Evolutionary conservation across 2,329 filamentous ascomycete genomes (phyloP), one percentile per base, ranked within the genome.

Genomic region (Colletotrichum australisinense): DNA sequence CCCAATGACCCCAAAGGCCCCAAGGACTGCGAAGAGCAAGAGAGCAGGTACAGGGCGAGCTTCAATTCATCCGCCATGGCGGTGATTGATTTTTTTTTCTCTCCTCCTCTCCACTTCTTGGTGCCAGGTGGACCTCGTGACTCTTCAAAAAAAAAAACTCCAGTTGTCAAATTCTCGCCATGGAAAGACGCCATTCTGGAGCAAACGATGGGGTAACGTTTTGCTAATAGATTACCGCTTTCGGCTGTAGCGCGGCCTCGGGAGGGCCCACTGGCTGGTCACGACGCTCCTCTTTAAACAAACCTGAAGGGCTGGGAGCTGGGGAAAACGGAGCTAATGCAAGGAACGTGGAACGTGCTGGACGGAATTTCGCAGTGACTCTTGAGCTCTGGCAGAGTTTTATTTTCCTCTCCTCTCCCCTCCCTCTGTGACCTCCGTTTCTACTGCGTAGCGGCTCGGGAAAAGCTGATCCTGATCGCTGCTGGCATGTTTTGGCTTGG

Each of bases 211-310:
- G 63, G 67, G 60, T 71, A 73, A 73, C 60, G 60, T 60, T 73
- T 73, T 71, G 67, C 71, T 69, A 69, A 73, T 64, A 52, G 71
- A 71, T 73, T 73, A 57, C 71, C 67, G 26, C 46, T 65, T 73
- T 58, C 62, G 71, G 62, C 49, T 28, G 22, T 71, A 71, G 67
- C 67, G 67, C 58, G 14, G 38, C 60, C 52, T 11, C 38, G 22
- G 46, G 38, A 32, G 22, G 64, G 28, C 30, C 35, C 63, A 57
- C 42, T 49, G 42, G 42, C 42, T 49, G 42, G 42, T 49, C 42
- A 49, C 38, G 42, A 49, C 42, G 42, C 42, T 49, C 42, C 42
- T 49, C 42, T n/a, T 11, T 11, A n/a, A 49, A 49, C 42, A 49
- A 49, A 19, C 42, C 42, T 49, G 42, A 42, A 60, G 63, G 62